phyloP scores from a whole-genome alignment of 768 basidiomycete genomes.

The Daedalea quercina region DNA sequence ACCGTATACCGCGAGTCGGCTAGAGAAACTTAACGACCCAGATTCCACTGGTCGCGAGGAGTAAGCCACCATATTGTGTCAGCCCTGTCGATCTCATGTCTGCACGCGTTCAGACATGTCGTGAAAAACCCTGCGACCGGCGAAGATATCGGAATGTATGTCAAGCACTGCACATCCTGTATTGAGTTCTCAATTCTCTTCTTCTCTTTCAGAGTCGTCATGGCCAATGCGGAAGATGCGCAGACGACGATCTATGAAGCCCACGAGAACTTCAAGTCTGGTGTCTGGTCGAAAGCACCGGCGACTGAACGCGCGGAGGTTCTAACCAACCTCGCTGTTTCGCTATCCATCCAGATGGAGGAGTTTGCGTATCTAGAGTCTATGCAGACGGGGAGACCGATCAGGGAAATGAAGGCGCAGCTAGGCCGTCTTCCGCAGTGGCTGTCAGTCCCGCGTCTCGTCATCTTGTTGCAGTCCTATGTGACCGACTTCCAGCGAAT shows the following conservation, averaged over 20 bases:
- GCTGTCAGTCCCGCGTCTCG: conserved; percentile 48
- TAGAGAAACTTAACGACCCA: conserved; percentile 8
- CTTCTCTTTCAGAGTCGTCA: conserved; percentile 38
- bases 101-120: conserved; percentile 31
- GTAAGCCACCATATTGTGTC: conserved; percentile 6
- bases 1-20: conserved; percentile 16
- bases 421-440: conserved; percentile 75
- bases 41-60: conserved; percentile 15
- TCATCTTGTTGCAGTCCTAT: not conserved
- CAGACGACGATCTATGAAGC: conserved; percentile 45
- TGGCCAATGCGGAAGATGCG: conserved; percentile 47
- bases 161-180: conserved; percentile 8
- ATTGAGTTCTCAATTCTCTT: too few relatives aligned
- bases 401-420: conserved; percentile 80
- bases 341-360: conserved; percentile 49
- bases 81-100: not conserved
- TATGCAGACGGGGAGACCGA: conserved; percentile 73
- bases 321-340: conserved; percentile 56
- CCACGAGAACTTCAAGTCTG: conserved; percentile 54
- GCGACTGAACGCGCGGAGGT: conserved; percentile 54
- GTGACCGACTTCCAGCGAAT: conserved; percentile 43
- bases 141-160: conserved; percentile 50
- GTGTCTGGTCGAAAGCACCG: conserved; percentile 65
- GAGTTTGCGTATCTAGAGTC: conserved; percentile 63
- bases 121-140: conserved; percentile 69